Evolutionary conservation across 2,329 filamentous ascomycete genomes (phyloP).

Genomic region (Epichloe coenophiala): DNA sequence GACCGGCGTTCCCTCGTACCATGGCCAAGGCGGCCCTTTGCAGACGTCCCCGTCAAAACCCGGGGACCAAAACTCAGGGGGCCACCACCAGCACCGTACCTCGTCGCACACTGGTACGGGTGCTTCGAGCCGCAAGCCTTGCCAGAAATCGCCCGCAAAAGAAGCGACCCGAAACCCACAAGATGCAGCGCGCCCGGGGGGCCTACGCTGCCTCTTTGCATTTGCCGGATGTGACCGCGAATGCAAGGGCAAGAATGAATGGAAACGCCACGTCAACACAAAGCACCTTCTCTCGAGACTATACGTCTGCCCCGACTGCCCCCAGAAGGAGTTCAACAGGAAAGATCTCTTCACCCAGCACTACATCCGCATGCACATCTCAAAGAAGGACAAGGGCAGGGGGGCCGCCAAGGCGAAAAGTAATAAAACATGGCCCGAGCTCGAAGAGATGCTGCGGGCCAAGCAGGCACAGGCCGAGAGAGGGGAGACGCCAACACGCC

Average conservation of each 20-base stretch:
- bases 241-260: constrained; percentile 81
- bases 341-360: constrained; percentile 90
- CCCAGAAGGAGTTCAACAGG: constrained; percentile 57
- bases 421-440: constrained; percentile 14
- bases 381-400: constrained; percentile 12
- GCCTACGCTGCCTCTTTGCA: constrained; percentile 64
- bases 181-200: background rate
- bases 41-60: too few species aligned
- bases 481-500: too few species aligned
- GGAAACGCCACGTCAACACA: constrained; percentile 77
- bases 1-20: too few species aligned
- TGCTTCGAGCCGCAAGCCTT: background rate
- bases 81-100: fast-evolving
- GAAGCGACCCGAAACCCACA: background rate
- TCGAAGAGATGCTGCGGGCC: constrained; percentile 38
- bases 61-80: too few species aligned
- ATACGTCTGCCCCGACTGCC: constrained; percentile 61
- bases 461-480: background rate
- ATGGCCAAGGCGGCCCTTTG: too few species aligned
- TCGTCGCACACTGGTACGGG: too few species aligned
- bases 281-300: constrained; percentile 65
- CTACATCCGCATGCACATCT: constrained; percentile 68
- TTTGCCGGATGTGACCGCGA: constrained; percentile 61
- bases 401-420: constrained; percentile 25
- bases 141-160: too few species aligned